These are phyloP conservation scores for Phaeotremella skinneri DNA, from an alignment of 768 basidiomycete species.

Conservation along the genomic window DNA sequence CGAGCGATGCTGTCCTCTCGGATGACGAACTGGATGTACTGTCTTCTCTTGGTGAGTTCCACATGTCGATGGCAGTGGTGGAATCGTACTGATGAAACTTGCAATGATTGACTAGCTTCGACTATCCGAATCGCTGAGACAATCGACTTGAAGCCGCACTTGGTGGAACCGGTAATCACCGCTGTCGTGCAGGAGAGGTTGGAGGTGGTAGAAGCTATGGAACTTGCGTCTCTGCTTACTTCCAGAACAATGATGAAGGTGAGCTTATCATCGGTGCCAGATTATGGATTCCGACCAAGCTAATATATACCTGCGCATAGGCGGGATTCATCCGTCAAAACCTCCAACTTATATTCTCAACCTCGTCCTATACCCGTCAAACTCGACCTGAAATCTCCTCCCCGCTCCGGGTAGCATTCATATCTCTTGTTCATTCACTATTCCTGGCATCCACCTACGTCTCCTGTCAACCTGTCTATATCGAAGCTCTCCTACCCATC, in stretches of 20 bases:
- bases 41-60: conserved; percentile 22
- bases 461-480: conserved; percentile 78
- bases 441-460: conserved; percentile 76
- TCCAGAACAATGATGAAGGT: conserved; percentile 64
- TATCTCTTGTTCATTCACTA: conserved; percentile 62
- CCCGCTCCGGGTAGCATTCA: conserved; percentile 56
- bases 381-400: conserved; percentile 26
- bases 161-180: conserved; percentile 70
- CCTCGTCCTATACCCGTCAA: conserved; percentile 59
- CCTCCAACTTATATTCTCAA: conserved; percentile 66
- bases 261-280: conserved; percentile 16
- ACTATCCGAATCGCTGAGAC: conserved; percentile 12
- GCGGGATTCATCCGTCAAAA: conserved; percentile 54
- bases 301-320: conserved; percentile 8
- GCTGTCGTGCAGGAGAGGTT: conserved; percentile 65
- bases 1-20: conserved; percentile 9
- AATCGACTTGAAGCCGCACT: conserved; percentile 57
- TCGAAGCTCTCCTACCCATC: conserved; percentile 70
- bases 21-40: conserved; percentile 5
- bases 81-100: not conserved
- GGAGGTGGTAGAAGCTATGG: conserved; percentile 44
- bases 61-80: not conserved
- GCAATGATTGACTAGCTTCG: not conserved
- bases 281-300: not conserved
- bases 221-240: conserved; percentile 56